Evolutionary conservation across 2,329 filamentous ascomycete species (phyloP).

Genomic region (Neonectria magnoliae): DNA sequence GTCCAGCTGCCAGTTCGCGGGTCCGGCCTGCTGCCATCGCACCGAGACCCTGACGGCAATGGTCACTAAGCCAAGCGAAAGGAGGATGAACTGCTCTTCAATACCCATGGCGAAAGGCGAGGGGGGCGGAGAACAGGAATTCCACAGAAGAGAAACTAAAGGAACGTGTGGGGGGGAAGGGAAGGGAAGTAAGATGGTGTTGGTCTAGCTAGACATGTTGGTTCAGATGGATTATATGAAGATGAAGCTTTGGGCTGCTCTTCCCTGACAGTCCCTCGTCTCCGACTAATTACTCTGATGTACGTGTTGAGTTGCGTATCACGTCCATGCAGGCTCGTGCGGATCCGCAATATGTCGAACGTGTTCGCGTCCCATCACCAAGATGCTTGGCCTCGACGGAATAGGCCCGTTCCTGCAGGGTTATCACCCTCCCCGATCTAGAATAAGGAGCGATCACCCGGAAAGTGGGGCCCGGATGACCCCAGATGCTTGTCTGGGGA

Average conservation of each 20-base stretch:
- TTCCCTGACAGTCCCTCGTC: neutral
- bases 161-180: neutral
- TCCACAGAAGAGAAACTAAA: neutral
- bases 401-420: neutral
- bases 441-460: neutral
- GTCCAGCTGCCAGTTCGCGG: constrained; percentile 30
- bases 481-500: neutral
- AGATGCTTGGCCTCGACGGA: neutral
- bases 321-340: neutral
- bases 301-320: neutral
- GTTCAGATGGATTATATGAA: neutral
- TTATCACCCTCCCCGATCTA: neutral
- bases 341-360: neutral
- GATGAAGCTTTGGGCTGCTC: neutral
- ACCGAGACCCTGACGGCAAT: constrained; percentile 29
- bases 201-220: neutral
- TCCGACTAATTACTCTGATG: neutral
- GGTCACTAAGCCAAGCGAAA: constrained; percentile 32
- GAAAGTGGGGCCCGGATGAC: neutral
- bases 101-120: constrained; percentile 30
- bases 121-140: neutral
- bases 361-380: neutral
- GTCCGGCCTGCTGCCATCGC: constrained; percentile 29
- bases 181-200: neutral
- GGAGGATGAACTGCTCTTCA: constrained; percentile 35